Evolutionary conservation across 2,329 filamentous ascomycete species (phyloP).

Genomic region (Penicillium rolfsii): DNA sequence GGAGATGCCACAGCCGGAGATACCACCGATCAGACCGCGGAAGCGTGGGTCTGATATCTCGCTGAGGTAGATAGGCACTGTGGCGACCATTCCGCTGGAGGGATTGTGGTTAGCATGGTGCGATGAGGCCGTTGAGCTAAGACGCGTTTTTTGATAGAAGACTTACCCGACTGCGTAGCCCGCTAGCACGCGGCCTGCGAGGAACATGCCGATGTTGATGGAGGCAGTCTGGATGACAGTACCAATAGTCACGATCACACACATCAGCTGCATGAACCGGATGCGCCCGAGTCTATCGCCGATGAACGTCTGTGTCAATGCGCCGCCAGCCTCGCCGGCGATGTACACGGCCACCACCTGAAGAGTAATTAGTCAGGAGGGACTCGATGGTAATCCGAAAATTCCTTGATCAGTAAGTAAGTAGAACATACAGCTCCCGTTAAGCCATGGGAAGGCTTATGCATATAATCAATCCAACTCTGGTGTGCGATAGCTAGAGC

Average conservation of each 20-base stretch:
- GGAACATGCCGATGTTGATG: conserved; percentile 59
- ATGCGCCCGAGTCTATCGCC: conserved; percentile 59
- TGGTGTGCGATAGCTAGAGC: conserved; percentile 59
- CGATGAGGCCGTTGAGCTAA: not conserved
- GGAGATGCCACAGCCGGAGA: conserved; percentile 59
- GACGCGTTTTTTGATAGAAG: too few relatives aligned
- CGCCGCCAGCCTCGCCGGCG: conserved; percentile 61
- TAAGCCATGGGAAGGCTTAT: conserved; percentile 57
- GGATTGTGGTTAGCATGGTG: not conserved
- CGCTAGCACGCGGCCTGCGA: conserved; percentile 54
- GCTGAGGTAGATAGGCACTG: conserved; percentile 59
- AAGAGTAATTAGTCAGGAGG: not conserved
- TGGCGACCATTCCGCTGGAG: conserved; percentile 52
- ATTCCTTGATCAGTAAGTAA: too few relatives aligned
- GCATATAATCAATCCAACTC: conserved; percentile 64
- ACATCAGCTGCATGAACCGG: conserved; percentile 59
- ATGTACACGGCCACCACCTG: conserved; percentile 63
- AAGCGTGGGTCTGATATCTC: conserved; percentile 56
- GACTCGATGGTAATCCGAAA: not conserved
- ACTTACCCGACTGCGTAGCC: conserved; percentile 53
- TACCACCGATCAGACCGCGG: conserved; percentile 59
- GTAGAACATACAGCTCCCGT: conserved; percentile 54
- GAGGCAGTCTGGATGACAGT: conserved; percentile 59
- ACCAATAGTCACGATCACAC: conserved; percentile 59
- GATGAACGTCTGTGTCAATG: conserved; percentile 57